Evolutionary conservation across 306 rosid genomes (phyloP), one percentile per base, ranked within the genome.

Genomic region (Hippophae tibetana): DNA sequence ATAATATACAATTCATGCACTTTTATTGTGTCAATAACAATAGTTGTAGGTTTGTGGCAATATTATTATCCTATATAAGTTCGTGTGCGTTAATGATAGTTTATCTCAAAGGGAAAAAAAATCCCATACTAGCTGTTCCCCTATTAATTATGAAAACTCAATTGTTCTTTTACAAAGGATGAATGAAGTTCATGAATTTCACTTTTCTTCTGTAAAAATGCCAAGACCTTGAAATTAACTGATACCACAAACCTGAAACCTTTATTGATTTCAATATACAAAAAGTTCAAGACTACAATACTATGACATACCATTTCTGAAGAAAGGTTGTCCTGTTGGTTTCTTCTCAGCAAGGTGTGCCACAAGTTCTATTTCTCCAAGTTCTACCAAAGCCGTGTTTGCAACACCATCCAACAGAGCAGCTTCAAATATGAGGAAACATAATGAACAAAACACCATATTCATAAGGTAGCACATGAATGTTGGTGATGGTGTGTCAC

Each of bases 301-400:
- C 38, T 57, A 69, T 65, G 52, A 72, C 92, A 67, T 66, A 85
- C 96, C 85, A 67, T 85, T 83, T 73, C 87, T 79, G 59, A 87
- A 87, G 67, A 76, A 81, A 42, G 87, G 93, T 63, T 75, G 76
- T 64, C 96, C 93, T 10, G 93, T 85, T 62, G 95, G 74, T 63
- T 81, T 81, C 82, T 50, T 83, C 70, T 87, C 93, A 41, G 95
- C 84, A 76, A 87, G 82, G 79, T 81, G 75, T 40, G 76, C 52
- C 11, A 88, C 71, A 40, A 85, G 87, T 60, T 85, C 81, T 72
- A 64, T 68, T 60, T 92, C 87, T 46, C 86, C 86, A 71, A 92
- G 87, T 69, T 92, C 96, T 78, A 87, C 85, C 42, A 65, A 45
- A 56, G 89, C 93, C 67, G 71, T 66, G 62, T 78, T 79, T 69